phyloP scores from a whole-genome alignment of 495 filamentous ascomycete species.

The Lasiosphaeris hirsuta region DNA sequence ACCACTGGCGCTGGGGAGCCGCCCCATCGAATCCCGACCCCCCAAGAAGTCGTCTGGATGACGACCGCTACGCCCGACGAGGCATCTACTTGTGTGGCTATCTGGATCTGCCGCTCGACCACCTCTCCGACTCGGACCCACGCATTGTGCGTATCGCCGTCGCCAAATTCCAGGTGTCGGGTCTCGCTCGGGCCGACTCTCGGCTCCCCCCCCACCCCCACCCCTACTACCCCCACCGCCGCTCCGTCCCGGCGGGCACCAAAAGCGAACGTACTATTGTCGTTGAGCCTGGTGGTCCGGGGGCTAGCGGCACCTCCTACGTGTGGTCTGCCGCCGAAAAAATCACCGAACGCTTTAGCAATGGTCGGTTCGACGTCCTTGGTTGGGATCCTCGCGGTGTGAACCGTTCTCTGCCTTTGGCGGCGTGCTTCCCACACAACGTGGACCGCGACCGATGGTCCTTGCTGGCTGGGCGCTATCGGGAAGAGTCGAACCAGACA shows the following conservation, averaged over 20 bases:
- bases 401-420: conserved; percentile 46
- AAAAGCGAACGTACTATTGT: conserved; percentile 47
- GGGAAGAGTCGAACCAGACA: conserved; percentile 28
- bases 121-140: conserved; percentile 38
- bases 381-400: conserved; percentile 58
- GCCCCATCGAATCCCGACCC: no score
- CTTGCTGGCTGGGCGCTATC: conserved; percentile 36
- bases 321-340: conserved; percentile 35
- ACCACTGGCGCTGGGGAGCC: conserved; percentile 42
- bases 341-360: conserved; percentile 38
- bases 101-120: conserved; percentile 46
- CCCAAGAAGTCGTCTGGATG: background rate
- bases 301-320: conserved; percentile 42
- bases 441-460: conserved; percentile 42
- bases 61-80: conserved; percentile 35
- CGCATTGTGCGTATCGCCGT: conserved; percentile 45
- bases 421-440: conserved; percentile 48
- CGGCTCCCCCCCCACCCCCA: background rate
- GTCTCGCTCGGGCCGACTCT: conserved; percentile 29
- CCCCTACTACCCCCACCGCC: no score
- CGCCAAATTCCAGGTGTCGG: conserved; percentile 44
- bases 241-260: conserved; percentile 25
- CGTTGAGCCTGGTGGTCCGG: conserved; percentile 46
- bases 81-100: conserved; percentile 46
- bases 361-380: conserved; percentile 47